Evolutionary conservation across 805 yeast genomes (phyloP), one percentile per base, ranked within the genome.

Genomic region (Wickerhamomyces strasburgensis): DNA sequence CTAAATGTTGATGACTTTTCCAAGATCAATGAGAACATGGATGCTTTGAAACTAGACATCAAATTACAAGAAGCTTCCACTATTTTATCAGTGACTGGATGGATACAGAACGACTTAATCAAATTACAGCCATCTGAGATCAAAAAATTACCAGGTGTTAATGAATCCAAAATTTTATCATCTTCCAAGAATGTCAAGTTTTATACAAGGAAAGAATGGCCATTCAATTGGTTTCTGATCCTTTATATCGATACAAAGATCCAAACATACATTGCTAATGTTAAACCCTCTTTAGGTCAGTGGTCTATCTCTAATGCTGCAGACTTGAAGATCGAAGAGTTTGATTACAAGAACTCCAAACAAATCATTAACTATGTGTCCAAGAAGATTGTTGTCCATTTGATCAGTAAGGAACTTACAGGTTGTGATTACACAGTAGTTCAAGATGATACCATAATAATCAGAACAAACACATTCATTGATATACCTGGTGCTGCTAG

Each of bases 41-140:
- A 42, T 13, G 14, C 42, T 7, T 38, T 52, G 5, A 45, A 53
- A 27, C 30, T 38, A 5, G 48, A 47, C 16, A 27, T 43, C 14
- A 47, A 47, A 29, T 42, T 50, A 19, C 62, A 66, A 30, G 82
- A 79, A 39, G 62, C 80, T 19, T 60, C 73, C 10, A 69, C 75
- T 7, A 67, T 79, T 42, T 69, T 85, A 37, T 64, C 67, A 26
- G 80, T 85, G 0, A 72, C 80, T 0, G 84, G 80, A 19, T 84
- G 93, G 93, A 68, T 75, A 5, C 62, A 67, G n/a, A 74, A 74
- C 45, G 75, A 72, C 28, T 68, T 74, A 28, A 67, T 83, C 32
- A 65, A 60, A 23, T 49, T 84, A 19, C 61, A 67, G 3, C 65
- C 67, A 3, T 65, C 63, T 16, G 88, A 80, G 51, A 52, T 68